These are phyloP conservation scores for Calonectria ilicicola DNA, from an alignment of 2,329 filamentous ascomycete genomes.

Conservation along the genomic window DNA sequence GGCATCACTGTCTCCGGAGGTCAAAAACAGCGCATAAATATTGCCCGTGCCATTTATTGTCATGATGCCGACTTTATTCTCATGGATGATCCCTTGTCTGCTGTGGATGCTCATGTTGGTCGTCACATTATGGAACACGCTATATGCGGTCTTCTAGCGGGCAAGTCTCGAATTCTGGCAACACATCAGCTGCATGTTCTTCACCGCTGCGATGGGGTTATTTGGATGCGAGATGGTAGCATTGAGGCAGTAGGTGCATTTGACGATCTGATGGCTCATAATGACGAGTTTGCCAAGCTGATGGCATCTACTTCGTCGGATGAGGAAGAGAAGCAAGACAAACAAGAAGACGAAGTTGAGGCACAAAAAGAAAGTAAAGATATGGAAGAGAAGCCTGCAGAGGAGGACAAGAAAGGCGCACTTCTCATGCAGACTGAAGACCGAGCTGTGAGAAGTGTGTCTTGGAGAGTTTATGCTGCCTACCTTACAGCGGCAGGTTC, in stretches of 20 bases:
- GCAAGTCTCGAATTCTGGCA: background rate
- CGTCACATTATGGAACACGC: slow-evolving; percentile 6
- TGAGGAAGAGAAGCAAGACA: background rate
- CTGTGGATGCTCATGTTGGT: slow-evolving; percentile 26
- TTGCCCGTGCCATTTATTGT: slow-evolving; percentile 60
- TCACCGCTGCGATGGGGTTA: background rate
- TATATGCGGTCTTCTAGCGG: background rate
- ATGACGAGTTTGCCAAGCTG: background rate
- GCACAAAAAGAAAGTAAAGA: background rate
- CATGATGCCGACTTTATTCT: slow-evolving; percentile 54
- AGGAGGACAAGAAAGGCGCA: background rate
- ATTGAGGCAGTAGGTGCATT: background rate
- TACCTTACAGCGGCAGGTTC: background rate
- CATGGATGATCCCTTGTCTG: slow-evolving; percentile 58
- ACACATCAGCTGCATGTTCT: background rate
- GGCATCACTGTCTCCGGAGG: slow-evolving; percentile 59
- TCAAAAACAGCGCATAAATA: slow-evolving; percentile 58
- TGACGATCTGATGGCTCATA: background rate
- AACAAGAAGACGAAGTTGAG: background rate
- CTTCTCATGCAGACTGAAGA: background rate
- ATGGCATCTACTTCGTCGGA: background rate
- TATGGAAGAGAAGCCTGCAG: background rate
- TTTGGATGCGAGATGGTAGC: background rate
- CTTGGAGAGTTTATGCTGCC: background rate
- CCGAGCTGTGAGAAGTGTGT: background rate